Evolutionary conservation across 495 filamentous ascomycete genomes (phyloP).

Genomic region (Xylaria acuta): DNA sequence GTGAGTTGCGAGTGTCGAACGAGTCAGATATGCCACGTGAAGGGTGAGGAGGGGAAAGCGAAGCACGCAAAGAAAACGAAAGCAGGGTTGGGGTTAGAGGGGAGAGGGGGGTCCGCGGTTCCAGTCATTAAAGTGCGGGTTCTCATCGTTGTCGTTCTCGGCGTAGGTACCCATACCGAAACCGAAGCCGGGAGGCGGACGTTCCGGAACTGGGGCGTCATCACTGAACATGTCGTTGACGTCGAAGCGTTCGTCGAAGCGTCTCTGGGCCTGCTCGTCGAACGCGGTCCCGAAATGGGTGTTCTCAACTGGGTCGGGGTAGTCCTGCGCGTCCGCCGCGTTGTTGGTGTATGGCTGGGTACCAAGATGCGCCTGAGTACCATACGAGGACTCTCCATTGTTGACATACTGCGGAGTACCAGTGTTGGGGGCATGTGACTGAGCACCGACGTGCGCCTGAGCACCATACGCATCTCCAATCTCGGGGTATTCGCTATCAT

Average conservation of each 20-base stretch:
- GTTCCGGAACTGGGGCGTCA: neutral
- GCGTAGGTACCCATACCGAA: neutral
- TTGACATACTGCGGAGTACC: neutral
- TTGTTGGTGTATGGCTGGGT: neutral
- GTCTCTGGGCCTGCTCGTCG: neutral
- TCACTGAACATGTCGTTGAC: neutral
- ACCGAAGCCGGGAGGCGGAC: neutral
- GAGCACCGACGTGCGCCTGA: neutral
- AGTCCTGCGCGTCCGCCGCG: neutral
- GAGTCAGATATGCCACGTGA: neutral
- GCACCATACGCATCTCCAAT: neutral
- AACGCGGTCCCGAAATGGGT: neutral
- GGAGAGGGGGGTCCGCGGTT: neutral
- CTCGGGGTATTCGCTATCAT: neutral
- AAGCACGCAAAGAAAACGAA: neutral
- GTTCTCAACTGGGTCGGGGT: neutral
- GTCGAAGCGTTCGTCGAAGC: neutral
- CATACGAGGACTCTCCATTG: neutral
- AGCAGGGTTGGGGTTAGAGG: neutral
- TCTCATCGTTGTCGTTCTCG: neutral
- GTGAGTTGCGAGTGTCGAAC: neutral
- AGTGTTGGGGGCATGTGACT: neutral
- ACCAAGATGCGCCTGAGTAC: neutral
- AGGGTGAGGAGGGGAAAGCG: neutral
- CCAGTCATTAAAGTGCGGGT: neutral